Evolutionary conservation across 2,329 filamentous ascomycete species (phyloP).

Genomic region (Cyclaneusma minus): DNA sequence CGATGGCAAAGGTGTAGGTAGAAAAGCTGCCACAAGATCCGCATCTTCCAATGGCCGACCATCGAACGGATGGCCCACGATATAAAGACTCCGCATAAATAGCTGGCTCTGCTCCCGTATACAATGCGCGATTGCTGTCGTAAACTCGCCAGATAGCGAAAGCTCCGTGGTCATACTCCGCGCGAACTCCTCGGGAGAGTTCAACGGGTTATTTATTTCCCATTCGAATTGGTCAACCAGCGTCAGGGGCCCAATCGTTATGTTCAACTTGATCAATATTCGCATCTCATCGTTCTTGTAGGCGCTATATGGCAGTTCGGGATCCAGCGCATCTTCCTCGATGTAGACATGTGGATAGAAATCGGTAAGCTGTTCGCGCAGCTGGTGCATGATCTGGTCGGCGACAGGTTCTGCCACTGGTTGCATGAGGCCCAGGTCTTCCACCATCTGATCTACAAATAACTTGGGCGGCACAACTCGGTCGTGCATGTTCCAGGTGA

Average conservation of each 20-base stretch:
- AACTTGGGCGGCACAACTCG: constrained; percentile 63
- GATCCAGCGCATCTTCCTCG: constrained; percentile 79
- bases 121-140: constrained; percentile 91
- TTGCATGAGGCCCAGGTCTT: constrained; percentile 72
- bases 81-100: constrained; percentile 86
- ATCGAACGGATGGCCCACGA: constrained; percentile 87
- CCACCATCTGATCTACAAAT: constrained; percentile 79
- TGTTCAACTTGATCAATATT: constrained; percentile 87
- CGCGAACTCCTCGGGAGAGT: constrained; percentile 91
- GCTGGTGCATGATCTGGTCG: constrained; percentile 47
- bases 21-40: constrained; percentile 71
- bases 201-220: constrained; percentile 92
- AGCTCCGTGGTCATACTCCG: constrained; percentile 77
- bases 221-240: constrained; percentile 96
- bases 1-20: constrained; percentile 66
- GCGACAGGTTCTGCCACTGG: constrained; percentile 49
- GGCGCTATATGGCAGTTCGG: constrained; percentile 75
- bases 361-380: constrained; percentile 81
- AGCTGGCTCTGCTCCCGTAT: constrained; percentile 93
- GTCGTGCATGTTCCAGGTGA: constrained; percentile 97
- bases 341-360: constrained; percentile 87
- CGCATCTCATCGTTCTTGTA: constrained; percentile 99
- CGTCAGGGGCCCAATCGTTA: constrained; percentile 89
- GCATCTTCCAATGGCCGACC: constrained; percentile 85
- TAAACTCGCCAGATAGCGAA: constrained; percentile 86